Base-by-base conservation (phyloP, 2,329 filamentous ascomycete genomes). In the Hymenoscyphus albidus region DNA sequence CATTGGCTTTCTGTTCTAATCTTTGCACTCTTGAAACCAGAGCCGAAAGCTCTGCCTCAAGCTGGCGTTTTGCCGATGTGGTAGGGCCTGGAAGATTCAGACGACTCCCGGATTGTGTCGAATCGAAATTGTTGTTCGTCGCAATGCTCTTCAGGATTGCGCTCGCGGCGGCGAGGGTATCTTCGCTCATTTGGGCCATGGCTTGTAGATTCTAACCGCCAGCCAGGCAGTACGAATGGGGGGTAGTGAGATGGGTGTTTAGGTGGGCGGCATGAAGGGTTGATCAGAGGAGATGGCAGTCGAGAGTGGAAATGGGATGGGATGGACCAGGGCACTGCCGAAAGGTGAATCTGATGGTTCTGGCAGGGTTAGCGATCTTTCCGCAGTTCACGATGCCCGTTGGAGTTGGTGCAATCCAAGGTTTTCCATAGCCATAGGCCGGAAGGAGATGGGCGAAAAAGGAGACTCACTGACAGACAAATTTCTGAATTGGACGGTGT, bases 41-140 rank as follows among this genome's bases (percentile, higher is more conserved):
- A 63, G 91, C 89, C 60, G 89, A 85, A 64, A 99, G 85, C 79
- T 98, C 94, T 66, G 84, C 83, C 79, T 98, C 93, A 67, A 98
- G 85, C 39, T 84, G 84, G 70, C 85, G 83, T 80, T 98, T 98
- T 70, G 89, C 89, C 42, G 86, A 78, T 56, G 85, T 89, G 65
- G 92, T 85, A 64, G 86, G 83, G 65, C 95, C 95, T 14, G 94
- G 93, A 31, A 98, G 83, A 68, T 83, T 84, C 74, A 94, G 82
- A 12, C 56, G 48, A 1, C 58, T 51, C 35, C 12, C 35, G 27
- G n/a, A 14, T 35, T 54, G 48, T 39, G 59, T 51, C 9, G 59
- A 44, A 18, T 65, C 61, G n/a, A 68, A 35, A 31, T 66, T 57
- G 58, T 64, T 61, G 60, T 65, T 72, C 39, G 67, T 75, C 65